These are phyloP conservation scores for Sugiyamaella lignohabitans DNA, from an alignment of 805 yeast genomes.

Conservation along the genomic window DNA sequence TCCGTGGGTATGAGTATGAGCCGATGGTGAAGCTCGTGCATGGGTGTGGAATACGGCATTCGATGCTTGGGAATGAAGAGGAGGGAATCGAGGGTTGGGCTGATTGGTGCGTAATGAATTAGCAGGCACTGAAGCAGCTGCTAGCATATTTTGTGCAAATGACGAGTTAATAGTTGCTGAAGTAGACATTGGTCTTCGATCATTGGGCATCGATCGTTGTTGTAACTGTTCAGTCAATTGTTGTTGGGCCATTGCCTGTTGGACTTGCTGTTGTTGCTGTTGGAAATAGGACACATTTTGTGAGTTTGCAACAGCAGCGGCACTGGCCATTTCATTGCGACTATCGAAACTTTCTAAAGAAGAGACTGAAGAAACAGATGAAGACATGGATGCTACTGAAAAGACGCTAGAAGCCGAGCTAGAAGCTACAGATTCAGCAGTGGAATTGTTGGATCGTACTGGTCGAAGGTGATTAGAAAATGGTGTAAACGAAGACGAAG, in stretches of 20 bases:
- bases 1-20: background rate
- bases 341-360: slow-evolving; percentile 1
- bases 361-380: slow-evolving; percentile 13
- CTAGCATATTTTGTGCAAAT: slow-evolving; percentile 18
- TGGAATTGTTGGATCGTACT: slow-evolving; percentile 4
- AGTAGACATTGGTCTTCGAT: slow-evolving; percentile 13
- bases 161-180: slow-evolving; percentile 13
- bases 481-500: background rate
- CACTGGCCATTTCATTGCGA: background rate
- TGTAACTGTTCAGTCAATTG: background rate
- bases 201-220: background rate
- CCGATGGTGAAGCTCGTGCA: slow-evolving; percentile 11
- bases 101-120: slow-evolving; percentile 4
- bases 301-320: background rate
- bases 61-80: slow-evolving; percentile 23
- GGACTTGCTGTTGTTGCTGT: background rate
- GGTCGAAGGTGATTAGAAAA: slow-evolving; percentile 7
- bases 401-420: slow-evolving; percentile 8
- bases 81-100: slow-evolving; percentile 8
- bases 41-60: slow-evolving; percentile 21
- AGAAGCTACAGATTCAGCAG: background rate
- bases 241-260: background rate
- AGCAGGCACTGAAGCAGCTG: slow-evolving; percentile 9
- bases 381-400: slow-evolving; percentile 7
- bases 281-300: background rate